Evolutionary conservation across 129 eudicot genomes (phyloP).

Genomic region (Chrysanthemum seticuspe): DNA sequence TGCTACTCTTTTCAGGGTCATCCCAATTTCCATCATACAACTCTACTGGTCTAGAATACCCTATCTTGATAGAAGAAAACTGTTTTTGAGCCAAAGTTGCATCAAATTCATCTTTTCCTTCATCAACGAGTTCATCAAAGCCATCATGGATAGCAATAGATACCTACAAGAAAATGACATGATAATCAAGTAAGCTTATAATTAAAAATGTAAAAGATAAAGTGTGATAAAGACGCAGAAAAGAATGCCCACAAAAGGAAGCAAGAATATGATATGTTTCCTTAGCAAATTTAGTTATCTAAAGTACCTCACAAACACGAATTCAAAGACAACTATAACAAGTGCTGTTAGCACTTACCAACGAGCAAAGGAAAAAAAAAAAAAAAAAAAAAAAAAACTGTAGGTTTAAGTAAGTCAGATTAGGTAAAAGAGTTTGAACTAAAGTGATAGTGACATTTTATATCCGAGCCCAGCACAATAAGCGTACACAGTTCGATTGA

Average conservation of each 20-base stretch:
- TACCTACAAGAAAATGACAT: slow-evolving; percentile 49
- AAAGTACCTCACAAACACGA: slow-evolving; percentile 5
- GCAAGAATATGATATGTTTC: slow-evolving; percentile 16
- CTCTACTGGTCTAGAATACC: slow-evolving; percentile 59
- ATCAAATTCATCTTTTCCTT: slow-evolving; percentile 50
- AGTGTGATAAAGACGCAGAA: slow-evolving; percentile 16
- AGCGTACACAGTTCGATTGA: neutral
- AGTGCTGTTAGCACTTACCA: neutral
- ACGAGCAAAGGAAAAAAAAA: neutral
- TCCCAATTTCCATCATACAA: slow-evolving; percentile 59
- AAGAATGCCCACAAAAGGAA: slow-evolving; percentile 6
- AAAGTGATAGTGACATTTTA: slow-evolving; percentile 1
- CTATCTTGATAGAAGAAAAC: slow-evolving; percentile 74
- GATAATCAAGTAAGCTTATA: slow-evolving; percentile 14
- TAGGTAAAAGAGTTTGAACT: neutral
- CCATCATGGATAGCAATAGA: slow-evolving; percentile 53
- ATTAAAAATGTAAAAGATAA: slow-evolving; percentile 3
- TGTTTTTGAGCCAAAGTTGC: slow-evolving; percentile 53
- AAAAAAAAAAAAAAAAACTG: too few species aligned
- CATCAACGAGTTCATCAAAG: slow-evolving; percentile 50
- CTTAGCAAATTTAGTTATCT: slow-evolving; percentile 6
- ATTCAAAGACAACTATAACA: neutral
- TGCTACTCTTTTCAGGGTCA: slow-evolving; percentile 31
- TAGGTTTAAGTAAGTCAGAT: neutral
- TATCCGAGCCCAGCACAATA: neutral